Base-by-base conservation (phyloP, 1,284 basidiomycete genomes). In the Boletus mariae region DNA sequence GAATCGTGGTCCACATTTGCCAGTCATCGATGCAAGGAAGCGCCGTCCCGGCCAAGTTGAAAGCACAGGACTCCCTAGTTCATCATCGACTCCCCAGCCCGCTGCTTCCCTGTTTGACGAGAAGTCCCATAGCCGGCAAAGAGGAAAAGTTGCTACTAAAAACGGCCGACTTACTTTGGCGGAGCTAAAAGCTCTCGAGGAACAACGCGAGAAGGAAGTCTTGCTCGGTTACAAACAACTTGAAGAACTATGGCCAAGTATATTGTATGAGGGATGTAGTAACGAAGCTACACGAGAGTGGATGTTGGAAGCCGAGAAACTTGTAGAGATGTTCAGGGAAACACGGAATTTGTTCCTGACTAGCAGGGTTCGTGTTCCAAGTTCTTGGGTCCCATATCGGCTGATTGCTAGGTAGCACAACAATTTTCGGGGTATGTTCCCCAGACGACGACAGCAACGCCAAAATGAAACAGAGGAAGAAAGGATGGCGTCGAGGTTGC, bases 291-390 rank as follows among this genome's bases (percentile, higher is more conserved):
- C 77, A 50, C 74, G 77, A 43, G 80, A 84, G 58, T 98, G 94
- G 89, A 75, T 97, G 56, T 69, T 87, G 28, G 84, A 92, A 61
- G 92, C 94, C 0, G 89, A 91, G 60, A 88, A 83, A 53, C 76
- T 98, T 50, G 79, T 96, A 11, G 92, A 97, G 59, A 85, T 84
- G 61, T 97, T 94, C 72, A 78, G 94, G 45, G 84, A 92, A 72
- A 94, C 92, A 17, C 80, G 86, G 61, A 83, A 84, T 56, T 69
- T 97, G 58, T 97, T 95, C 66, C 78, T 86, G 55, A 84, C 85
- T 8, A 84, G 84, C 32, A 71, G 85, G 60, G 91, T 92, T 56
- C 57, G 83, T 62, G 26, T 25, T 51, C 28, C 25, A 5, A 32
- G 43, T 26, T 44, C 26, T 37, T 42, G 12, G 2, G 13, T 11